phyloP scores from a whole-genome alignment of 768 basidiomycete genomes.

The Lentinula raphanica region DNA sequence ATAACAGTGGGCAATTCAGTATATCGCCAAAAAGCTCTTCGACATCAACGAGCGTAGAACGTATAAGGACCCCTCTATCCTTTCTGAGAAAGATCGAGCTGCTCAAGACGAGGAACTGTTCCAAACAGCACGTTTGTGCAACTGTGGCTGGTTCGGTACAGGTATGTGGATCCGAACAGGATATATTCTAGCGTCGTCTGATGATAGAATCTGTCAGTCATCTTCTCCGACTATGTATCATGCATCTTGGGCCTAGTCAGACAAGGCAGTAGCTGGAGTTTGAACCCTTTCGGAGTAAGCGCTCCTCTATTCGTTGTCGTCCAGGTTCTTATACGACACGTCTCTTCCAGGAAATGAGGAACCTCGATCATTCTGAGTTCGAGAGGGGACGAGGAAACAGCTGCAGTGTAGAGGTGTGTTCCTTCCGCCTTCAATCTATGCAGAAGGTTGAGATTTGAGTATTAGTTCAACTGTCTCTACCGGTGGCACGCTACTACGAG shows the following conservation, averaged over 20 bases:
- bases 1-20: constrained; percentile 35
- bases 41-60: constrained; percentile 76
- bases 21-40: constrained; percentile 70
- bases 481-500: constrained; percentile 84
- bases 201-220: constrained; percentile 26
- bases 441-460: no score
- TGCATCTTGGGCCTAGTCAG: constrained; percentile 75
- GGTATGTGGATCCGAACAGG: constrained; percentile 24
- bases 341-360: constrained; percentile 54
- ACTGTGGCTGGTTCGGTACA: constrained; percentile 75
- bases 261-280: constrained; percentile 70
- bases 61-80: constrained; percentile 49
- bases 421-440: neutral
- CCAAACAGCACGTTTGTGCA: constrained; percentile 73
- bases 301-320: no score
- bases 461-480: constrained; percentile 81
- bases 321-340: constrained; percentile 17
- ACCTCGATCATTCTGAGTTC: constrained; percentile 56
- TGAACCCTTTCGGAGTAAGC: constrained; percentile 68
- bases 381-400: constrained; percentile 79
- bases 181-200: neutral
- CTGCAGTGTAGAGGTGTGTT: constrained; percentile 71
- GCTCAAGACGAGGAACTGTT: constrained; percentile 77
- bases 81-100: constrained; percentile 34
- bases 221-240: constrained; percentile 84